Evolutionary conservation across 208 protist species (phyloP).

Genomic region (Balamuthia mandrillaris): DNA sequence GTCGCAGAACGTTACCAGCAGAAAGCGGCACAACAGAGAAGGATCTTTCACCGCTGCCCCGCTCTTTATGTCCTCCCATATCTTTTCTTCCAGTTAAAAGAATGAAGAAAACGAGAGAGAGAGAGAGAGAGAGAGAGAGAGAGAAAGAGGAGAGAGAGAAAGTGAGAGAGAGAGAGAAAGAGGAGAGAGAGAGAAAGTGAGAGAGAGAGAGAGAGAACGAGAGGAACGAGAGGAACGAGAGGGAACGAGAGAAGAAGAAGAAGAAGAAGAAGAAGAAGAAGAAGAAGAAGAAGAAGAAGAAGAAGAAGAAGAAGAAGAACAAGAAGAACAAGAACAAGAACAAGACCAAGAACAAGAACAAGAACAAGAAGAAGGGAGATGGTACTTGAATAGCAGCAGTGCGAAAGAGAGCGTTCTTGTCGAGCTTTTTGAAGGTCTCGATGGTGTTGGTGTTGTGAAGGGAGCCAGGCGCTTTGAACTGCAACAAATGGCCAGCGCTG

Average conservation of each 20-base stretch:
- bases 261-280: too few relatives aligned
- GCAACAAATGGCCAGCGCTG: neutral
- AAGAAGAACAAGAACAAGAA: neutral
- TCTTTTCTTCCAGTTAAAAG: slow-evolving; percentile 26
- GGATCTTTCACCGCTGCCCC: slow-evolving; percentile 61
- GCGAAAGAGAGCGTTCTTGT: slow-evolving; percentile 56
- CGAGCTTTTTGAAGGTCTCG: slow-evolving; percentile 60
- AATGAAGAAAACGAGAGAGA: neutral
- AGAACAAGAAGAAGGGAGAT: neutral
- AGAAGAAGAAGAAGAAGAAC: neutral
- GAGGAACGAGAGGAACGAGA: neutral
- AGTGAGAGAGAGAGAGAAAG: neutral
- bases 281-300: neutral
- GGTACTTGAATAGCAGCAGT: slow-evolving; percentile 8
- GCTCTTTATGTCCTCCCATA: slow-evolving; percentile 67
- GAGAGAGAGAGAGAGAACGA: neutral
- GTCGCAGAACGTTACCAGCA: slow-evolving; percentile 87
- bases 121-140: neutral
- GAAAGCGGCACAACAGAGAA: slow-evolving; percentile 66
- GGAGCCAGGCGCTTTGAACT: slow-evolving; percentile 21
- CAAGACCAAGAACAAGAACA: neutral
- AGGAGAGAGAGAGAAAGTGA: neutral
- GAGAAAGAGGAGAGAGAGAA: neutral
- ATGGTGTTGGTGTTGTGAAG: slow-evolving; percentile 69
- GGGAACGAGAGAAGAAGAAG: too few relatives aligned